These are phyloP conservation scores for Alternaria sp. DNA, from an alignment of 2,329 filamentous ascomycete species.

Conservation along the genomic window DNA sequence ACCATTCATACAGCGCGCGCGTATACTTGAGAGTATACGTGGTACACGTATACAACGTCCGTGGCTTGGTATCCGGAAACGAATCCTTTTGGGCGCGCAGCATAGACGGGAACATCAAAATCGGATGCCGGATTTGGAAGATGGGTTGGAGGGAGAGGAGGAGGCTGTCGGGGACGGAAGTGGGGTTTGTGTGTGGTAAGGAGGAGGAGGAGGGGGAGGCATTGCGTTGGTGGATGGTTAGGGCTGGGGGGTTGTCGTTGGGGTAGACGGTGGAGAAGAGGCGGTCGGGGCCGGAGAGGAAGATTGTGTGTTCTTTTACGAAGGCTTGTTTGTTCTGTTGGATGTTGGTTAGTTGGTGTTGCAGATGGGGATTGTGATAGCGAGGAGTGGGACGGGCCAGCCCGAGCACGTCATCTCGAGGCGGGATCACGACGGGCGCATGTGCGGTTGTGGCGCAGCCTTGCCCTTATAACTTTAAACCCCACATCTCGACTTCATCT, in stretches of 20 bases:
- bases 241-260: background rate
- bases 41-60: background rate
- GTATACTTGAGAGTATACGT: constrained; percentile 3
- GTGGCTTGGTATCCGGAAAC: background rate
- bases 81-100: constrained; percentile 11
- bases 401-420: constrained; percentile 13
- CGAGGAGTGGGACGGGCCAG: background rate
- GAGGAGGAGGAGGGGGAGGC: background rate
- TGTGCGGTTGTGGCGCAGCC: background rate
- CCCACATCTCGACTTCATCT: background rate
- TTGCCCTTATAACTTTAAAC: background rate
- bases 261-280: constrained; percentile 11
- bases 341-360: background rate
- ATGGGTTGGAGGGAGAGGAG: constrained; percentile 20
- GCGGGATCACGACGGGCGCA: constrained; percentile 1
- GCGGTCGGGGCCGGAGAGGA: constrained; percentile 14
- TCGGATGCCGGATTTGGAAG: constrained; percentile 24
- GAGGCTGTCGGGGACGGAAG: constrained; percentile 18
- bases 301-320: constrained; percentile 19
- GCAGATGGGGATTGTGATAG: too few species aligned
- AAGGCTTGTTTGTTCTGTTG: constrained; percentile 18
- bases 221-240: constrained; percentile 9
- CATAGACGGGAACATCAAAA: constrained; percentile 23
- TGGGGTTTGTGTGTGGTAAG: constrained; percentile 15
- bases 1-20: constrained; percentile 19